phyloP scores from a whole-genome alignment of 495 filamentous ascomycete species.

The Polyplosphaeria fusca region DNA sequence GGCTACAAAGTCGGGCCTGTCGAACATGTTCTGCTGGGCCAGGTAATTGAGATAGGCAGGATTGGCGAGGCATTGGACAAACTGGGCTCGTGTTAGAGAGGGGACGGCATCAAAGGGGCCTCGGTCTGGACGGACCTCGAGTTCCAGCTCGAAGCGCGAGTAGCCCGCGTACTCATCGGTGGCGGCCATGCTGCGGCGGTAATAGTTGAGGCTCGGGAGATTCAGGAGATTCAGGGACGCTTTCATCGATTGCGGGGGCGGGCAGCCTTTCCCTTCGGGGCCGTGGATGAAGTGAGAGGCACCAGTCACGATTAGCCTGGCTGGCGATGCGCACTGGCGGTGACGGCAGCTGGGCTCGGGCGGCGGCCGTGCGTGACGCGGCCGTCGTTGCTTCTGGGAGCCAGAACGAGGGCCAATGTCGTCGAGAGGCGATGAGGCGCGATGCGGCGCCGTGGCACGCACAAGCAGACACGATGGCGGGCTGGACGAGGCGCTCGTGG shows the following conservation, averaged over 20 bases:
- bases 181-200: slow-evolving; percentile 6
- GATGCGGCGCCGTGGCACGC: too few relatives aligned
- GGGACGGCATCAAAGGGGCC: not conserved
- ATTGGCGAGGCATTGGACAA: slow-evolving; percentile 82
- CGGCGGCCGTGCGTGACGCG: not conserved
- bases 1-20: slow-evolving; percentile 66
- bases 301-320: not conserved
- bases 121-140: slow-evolving; percentile 52
- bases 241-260: slow-evolving; percentile 17
- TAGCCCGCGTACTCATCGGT: slow-evolving; percentile 58
- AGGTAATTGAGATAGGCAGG: slow-evolving; percentile 82
- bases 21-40: slow-evolving; percentile 51
- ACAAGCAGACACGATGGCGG: too few relatives aligned
- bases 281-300: not conserved
- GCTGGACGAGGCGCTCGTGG: too few relatives aligned
- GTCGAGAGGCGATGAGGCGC: too few relatives aligned
- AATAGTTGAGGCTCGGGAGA: not conserved
- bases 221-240: slow-evolving; percentile 2
- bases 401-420: not conserved
- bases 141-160: slow-evolving; percentile 70
- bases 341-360: not conserved
- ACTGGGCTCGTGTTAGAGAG: slow-evolving; percentile 52
- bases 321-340: not conserved
- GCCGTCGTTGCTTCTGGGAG: not conserved
- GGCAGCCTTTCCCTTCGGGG: not conserved